Conservation (phyloP, 1,284 basidiomycete genomes). For the Apiotrichum mycotoxinovorans region DNA sequence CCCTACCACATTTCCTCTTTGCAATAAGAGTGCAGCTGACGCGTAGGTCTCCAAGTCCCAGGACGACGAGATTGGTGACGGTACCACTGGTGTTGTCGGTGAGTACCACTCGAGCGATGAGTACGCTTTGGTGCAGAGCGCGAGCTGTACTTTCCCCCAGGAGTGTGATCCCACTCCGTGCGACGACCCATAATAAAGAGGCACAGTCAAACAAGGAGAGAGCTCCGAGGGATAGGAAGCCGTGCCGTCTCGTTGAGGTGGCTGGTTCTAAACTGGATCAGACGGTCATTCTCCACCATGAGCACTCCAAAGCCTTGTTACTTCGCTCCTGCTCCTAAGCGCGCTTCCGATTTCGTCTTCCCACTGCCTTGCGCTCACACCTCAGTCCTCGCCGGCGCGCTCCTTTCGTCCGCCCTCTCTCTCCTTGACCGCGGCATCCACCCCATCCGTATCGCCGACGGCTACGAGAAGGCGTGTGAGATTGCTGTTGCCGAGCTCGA, state of each 20-base stretch:
- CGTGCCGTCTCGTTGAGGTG: no score
- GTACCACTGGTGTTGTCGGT: conserved; percentile 98
- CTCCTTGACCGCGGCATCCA: conserved; percentile 97
- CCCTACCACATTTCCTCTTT: no score
- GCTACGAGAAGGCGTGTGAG: conserved; percentile 88
- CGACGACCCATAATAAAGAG: no score
- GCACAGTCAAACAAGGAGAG: no score
- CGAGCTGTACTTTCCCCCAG: neutral
- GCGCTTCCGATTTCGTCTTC: no score
- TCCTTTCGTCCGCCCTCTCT: conserved; percentile 62
- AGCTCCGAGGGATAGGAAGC: no score
- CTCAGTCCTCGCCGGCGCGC: conserved; percentile 90
- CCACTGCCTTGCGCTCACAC: neutral
- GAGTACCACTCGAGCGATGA: conserved; percentile 53
- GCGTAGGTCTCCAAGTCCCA: conserved; percentile 74
- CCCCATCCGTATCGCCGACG: conserved; percentile 96
- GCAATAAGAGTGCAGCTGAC: conserved; percentile 8
- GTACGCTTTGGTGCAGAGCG: no score
- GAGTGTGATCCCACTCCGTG: no score
- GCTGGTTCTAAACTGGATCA: no score
- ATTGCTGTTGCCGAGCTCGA: conserved; percentile 89
- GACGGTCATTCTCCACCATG: no score
- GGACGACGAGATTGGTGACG: conserved; percentile 99
- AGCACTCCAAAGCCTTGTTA: no score
- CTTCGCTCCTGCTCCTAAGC: no score